phyloP scores from a whole-genome alignment of 208 protist species.

The Naegleria fowleri region DNA sequence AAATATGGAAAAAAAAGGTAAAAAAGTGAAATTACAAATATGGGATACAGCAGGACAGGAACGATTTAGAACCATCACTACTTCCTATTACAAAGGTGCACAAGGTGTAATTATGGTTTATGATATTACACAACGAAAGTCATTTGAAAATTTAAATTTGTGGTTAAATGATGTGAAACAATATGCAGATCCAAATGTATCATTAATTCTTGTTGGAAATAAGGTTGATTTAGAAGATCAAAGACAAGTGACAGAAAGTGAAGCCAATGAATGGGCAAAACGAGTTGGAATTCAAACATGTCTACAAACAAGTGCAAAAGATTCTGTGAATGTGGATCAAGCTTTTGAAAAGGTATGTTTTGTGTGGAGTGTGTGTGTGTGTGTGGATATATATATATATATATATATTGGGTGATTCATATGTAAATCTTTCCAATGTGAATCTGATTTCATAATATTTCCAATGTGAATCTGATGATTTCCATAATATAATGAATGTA shows the following conservation, averaged over 20 bases:
- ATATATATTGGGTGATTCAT: too few species aligned
- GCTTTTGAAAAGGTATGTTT: slow-evolving; percentile 29
- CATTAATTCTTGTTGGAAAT: background rate
- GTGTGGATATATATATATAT: too few species aligned
- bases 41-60: background rate
- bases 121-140: background rate
- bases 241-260: background rate
- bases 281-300: slow-evolving; percentile 13
- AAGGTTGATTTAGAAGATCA: background rate
- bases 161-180: background rate
- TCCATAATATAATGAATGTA: too few species aligned
- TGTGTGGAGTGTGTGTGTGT: too few species aligned
- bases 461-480: too few species aligned
- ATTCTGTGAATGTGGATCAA: slow-evolving; percentile 31
- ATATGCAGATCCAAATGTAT: background rate
- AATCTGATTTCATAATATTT: too few species aligned
- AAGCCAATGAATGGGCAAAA: too few species aligned
- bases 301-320: slow-evolving; percentile 40
- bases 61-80: background rate
- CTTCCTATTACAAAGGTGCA: background rate
- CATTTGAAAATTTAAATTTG: slow-evolving; percentile 10
- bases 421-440: too few species aligned
- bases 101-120: background rate
- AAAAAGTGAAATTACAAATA: background rate
- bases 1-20: background rate